A percentile compares a stretch with the other conserved stretches of the same genome.
Conservation (phyloP, 2,329 filamentous ascomycete genomes). For the Cladorrhinum sp. region DNA sequence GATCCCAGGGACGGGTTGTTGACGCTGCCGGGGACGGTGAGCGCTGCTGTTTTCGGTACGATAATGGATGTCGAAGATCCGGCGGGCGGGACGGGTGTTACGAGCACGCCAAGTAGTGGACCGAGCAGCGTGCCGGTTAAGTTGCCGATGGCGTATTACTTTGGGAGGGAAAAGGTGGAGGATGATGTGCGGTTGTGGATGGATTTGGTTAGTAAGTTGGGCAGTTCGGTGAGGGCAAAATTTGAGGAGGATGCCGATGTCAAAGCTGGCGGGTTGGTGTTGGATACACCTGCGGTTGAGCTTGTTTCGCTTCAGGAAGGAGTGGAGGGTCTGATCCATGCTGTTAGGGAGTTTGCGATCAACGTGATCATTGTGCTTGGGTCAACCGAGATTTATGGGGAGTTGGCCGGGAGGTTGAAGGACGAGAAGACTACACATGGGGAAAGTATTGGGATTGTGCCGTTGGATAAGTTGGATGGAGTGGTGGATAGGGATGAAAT, state of each 20-base stretch:
- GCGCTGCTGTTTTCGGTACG: conserved; percentile 80
- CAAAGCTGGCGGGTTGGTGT: conserved; percentile 72
- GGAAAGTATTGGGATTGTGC: conserved; percentile 71
- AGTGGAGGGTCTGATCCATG: conserved; percentile 78
- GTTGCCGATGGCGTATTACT: conserved; percentile 86
- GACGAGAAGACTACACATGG: conserved; percentile 53
- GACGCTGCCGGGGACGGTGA: conserved; percentile 75
- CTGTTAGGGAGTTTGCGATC: conserved; percentile 62
- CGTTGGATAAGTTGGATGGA: conserved; percentile 80
- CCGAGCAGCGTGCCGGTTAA: conserved; percentile 87
- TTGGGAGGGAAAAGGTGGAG: conserved; percentile 69
- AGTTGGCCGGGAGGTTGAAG: conserved; percentile 68
- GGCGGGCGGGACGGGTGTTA: conserved; percentile 88
- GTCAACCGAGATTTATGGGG: conserved; percentile 70
- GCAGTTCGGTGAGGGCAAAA: conserved; percentile 72
- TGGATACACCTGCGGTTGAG: conserved; percentile 72
- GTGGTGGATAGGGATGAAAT: conserved; percentile 71
- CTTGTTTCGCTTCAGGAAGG: conserved; percentile 25
- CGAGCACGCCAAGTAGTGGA: conserved; percentile 84
- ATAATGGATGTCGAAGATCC: conserved; percentile 78
- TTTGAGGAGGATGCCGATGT: conserved; percentile 72
- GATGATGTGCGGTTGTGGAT: conserved; percentile 72
- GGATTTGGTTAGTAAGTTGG: conserved; percentile 70
- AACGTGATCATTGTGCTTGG: conserved; percentile 82
- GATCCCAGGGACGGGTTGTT: conserved; percentile 80